Percentiles rank a stretch among this genome's conserved stretches.
phyloP scores from a whole-genome alignment of 805 yeast genomes.

The Cyberlindnera saturnus region DNA sequence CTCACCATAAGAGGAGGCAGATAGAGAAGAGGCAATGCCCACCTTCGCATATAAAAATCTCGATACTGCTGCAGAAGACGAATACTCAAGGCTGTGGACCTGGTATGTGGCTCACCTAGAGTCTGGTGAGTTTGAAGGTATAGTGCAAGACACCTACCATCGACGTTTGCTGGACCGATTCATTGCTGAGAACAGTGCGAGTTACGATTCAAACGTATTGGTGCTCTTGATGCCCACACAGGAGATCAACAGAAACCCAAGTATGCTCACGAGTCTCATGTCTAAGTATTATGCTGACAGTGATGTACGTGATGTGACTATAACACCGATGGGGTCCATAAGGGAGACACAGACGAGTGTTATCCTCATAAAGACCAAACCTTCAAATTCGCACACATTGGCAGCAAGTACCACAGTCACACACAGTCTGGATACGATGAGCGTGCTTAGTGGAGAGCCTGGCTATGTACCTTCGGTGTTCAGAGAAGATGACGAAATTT shows the following conservation, averaged over 20 bases:
- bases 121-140: constrained; percentile 13
- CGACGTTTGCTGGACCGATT: constrained; percentile 10
- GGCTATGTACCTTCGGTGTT: constrained; percentile 13
- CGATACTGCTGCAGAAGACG: constrained; percentile 8
- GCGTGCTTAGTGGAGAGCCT: constrained; percentile 11
- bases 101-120: constrained; percentile 15
- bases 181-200: constrained; percentile 7
- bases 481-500: not conserved
- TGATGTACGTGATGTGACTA: constrained; percentile 4
- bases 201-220: constrained; percentile 11
- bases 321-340: constrained; percentile 13
- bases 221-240: constrained; percentile 12
- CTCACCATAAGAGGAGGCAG: not conserved
- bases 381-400: too few relatives aligned
- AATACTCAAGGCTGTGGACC: constrained; percentile 11
- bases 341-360: constrained; percentile 8
- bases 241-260: constrained; percentile 10
- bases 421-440: constrained; percentile 7
- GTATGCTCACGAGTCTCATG: constrained; percentile 8
- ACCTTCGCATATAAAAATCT: constrained; percentile 13
- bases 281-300: constrained; percentile 8
- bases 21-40: constrained; percentile 4
- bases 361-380: constrained; percentile 5
- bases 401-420: not conserved
- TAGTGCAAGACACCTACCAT: constrained; percentile 8